Percentiles rank a stretch among this genome's conserved stretches.
These are phyloP conservation scores for Phialophora verrucosa DNA, from an alignment of 2,329 filamentous ascomycete genomes.

Conservation along the genomic window DNA sequence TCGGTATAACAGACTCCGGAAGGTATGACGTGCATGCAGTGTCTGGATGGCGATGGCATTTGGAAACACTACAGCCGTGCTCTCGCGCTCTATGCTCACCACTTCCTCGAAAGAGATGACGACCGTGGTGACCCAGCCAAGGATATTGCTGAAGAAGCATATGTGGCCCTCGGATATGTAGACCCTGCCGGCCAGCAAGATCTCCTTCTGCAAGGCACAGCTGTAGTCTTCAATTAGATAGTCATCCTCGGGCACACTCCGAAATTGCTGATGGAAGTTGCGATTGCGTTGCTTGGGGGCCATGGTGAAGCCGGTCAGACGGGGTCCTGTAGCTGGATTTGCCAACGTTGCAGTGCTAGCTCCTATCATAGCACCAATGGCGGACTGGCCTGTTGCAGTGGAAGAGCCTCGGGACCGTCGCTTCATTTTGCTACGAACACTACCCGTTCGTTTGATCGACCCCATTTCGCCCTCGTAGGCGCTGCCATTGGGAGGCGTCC, in stretches of 20 bases:
- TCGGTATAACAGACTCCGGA: conserved; percentile 91
- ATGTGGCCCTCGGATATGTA: conserved; percentile 98
- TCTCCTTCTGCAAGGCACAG: conserved; percentile 93
- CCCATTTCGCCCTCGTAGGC: conserved; percentile 66
- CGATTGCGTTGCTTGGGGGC: conserved; percentile 95
- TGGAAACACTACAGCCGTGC: conserved; percentile 91
- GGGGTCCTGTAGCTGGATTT: conserved; percentile 68
- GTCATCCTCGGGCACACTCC: conserved; percentile 96
- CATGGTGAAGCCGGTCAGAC: conserved; percentile 92
- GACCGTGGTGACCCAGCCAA: conserved; percentile 96
- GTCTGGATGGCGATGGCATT: conserved; percentile 98
- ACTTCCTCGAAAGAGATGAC: conserved; percentile 99
- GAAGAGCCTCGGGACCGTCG: conserved; percentile 85
- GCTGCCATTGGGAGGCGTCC: conserved; percentile 69
- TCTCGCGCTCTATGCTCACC: conserved; percentile 95
- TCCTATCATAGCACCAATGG: conserved; percentile 73
- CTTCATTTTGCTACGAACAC: conserved; percentile 68
- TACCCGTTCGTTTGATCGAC: conserved; percentile 66
- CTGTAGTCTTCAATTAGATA: conserved; percentile 99
- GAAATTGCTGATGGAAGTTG: conserved; percentile 91
- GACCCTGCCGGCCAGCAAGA: conserved; percentile 87
- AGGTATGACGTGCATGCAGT: conserved; percentile 90
- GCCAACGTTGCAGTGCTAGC: conserved; percentile 73
- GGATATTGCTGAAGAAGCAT: conserved; percentile 98
- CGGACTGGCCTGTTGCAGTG: conserved; percentile 65